These are phyloP conservation scores for Maudiozyma serrabonitensis DNA, from an alignment of 805 yeast genomes.

Conservation along the genomic window DNA sequence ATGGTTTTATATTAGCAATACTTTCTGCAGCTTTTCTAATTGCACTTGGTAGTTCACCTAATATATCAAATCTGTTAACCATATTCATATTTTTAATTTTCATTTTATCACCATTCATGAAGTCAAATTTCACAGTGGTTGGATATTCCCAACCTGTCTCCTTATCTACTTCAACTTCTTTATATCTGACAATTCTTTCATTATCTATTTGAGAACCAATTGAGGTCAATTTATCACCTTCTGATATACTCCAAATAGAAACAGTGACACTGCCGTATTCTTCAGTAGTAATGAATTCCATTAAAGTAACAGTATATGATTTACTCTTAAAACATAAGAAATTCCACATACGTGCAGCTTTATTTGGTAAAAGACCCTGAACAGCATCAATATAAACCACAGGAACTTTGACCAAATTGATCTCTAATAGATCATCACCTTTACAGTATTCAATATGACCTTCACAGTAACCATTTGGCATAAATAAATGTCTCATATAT, in stretches of 20 bases:
- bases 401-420: constrained; percentile 27
- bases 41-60: constrained; percentile 78
- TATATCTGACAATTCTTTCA: constrained; percentile 31
- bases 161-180: constrained; percentile 35
- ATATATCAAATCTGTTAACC: constrained; percentile 76
- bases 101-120: constrained; percentile 23
- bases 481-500: constrained; percentile 60
- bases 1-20: constrained; percentile 77
- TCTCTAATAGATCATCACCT: constrained; percentile 2
- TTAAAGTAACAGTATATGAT: constrained; percentile 53
- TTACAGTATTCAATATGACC: constrained; percentile 40
- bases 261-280: constrained; percentile 45
- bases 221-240: constrained; percentile 43
- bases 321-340: constrained; percentile 69
- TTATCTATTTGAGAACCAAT: constrained; percentile 45
- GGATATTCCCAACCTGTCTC: constrained; percentile 79
- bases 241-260: constrained; percentile 33
- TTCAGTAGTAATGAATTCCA: constrained; percentile 80
- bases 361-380: constrained; percentile 89
- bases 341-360: constrained; percentile 84
- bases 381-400: constrained; percentile 77
- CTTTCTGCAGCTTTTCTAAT: constrained; percentile 71
- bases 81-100: constrained; percentile 43
- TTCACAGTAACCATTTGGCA: constrained; percentile 62
- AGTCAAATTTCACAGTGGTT: constrained; percentile 29